Evolutionary conservation across 129 eudicot species (phyloP).

Genomic region (Tagetes erecta): DNA sequence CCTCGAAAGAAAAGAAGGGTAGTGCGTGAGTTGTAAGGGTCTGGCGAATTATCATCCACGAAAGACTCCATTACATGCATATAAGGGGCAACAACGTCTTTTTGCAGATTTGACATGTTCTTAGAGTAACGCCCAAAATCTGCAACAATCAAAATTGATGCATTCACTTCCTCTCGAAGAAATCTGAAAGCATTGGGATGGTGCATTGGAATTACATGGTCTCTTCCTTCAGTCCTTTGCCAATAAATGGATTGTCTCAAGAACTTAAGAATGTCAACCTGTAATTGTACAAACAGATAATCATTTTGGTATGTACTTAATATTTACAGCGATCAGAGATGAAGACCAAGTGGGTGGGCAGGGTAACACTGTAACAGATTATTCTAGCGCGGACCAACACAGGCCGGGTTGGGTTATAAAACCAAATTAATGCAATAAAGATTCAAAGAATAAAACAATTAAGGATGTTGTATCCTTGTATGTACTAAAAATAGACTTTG

Average conservation of each 20-base stretch:
- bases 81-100: conserved; percentile 97
- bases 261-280: conserved; percentile 75
- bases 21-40: conserved; percentile 76
- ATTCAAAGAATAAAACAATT: background rate
- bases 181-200: conserved; percentile 99
- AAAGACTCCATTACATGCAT: conserved; percentile 87
- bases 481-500: background rate
- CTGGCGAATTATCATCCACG: conserved; percentile 50
- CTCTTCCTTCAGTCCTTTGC: conserved; percentile 83
- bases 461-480: background rate
- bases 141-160: conserved; percentile 86
- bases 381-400: background rate
- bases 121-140: conserved; percentile 88
- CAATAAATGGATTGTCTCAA: conserved; percentile 66
- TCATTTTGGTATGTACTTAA: background rate
- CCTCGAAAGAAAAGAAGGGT: conserved; percentile 91
- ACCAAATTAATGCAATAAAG: background rate
- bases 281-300: conserved; percentile 19
- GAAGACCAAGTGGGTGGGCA: background rate
- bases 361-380: background rate
- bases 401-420: background rate
- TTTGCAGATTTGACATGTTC: conserved; percentile 65
- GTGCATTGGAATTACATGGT: conserved; percentile 94
- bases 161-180: conserved; percentile 67
- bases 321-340: background rate